Evolutionary conservation across 179 eudicot species (phyloP).

Genomic region (Dionaea muscipula): DNA sequence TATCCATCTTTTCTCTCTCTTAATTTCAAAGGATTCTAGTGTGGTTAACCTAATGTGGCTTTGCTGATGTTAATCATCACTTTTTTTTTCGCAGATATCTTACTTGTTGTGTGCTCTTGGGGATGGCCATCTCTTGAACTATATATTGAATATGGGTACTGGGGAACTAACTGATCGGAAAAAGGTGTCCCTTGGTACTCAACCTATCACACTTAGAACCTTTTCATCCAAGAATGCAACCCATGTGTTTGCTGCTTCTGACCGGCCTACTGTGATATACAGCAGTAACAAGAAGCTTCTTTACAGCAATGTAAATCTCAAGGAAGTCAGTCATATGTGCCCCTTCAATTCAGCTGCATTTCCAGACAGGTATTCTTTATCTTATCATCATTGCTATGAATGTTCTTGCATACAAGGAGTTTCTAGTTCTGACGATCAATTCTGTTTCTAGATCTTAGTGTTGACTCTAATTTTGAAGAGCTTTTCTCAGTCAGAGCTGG

Average conservation of each 20-base stretch:
- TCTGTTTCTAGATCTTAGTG: too few species aligned
- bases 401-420: not conserved
- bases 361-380: constrained; percentile 64
- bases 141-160: constrained; percentile 55
- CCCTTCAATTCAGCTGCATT: constrained; percentile 97
- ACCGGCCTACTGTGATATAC: constrained; percentile 96
- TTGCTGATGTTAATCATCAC: not conserved
- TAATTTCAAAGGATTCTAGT: too few species aligned
- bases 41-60: too few species aligned
- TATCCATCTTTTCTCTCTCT: too few species aligned
- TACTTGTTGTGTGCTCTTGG: constrained; percentile 92
- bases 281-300: constrained; percentile 95
- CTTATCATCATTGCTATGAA: not conserved
- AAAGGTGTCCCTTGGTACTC: constrained; percentile 92
- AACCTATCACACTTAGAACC: constrained; percentile 84
- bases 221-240: constrained; percentile 88
- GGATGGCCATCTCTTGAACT: constrained; percentile 93
- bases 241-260: constrained; percentile 99
- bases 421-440: too few species aligned
- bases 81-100: constrained; percentile 46
- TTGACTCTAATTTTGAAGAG: too few species aligned
- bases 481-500: too few species aligned
- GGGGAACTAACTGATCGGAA: constrained; percentile 82
- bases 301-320: constrained; percentile 90
- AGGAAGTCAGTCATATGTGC: constrained; percentile 99